Evolutionary conservation across 306 rosid genomes (phyloP).

Genomic region (Vigna radiata): DNA sequence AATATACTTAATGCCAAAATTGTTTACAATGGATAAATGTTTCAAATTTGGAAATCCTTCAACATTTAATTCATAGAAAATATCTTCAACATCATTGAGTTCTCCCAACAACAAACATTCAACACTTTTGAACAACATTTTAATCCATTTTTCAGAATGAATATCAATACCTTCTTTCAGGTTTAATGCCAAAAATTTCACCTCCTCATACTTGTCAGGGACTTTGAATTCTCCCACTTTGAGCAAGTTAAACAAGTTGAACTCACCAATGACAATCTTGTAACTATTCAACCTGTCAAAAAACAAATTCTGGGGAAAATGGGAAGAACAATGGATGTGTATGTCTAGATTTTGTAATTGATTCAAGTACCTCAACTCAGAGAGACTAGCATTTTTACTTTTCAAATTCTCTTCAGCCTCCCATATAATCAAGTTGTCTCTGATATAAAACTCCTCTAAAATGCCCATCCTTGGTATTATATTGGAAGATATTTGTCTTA

Average conservation of each 20-base stretch:
- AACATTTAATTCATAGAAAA: slow-evolving; percentile 24
- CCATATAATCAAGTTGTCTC: slow-evolving; percentile 43
- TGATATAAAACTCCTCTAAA: slow-evolving; percentile 52
- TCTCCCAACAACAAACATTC: slow-evolving; percentile 48
- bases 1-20: slow-evolving; percentile 5
- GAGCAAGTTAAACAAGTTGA: background rate
- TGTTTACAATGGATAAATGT: slow-evolving; percentile 36
- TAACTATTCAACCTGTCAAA: slow-evolving; percentile 31
- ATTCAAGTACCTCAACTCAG: slow-evolving; percentile 31
- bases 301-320: background rate
- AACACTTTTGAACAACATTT: slow-evolving; percentile 45
- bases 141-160: slow-evolving; percentile 20
- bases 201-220: slow-evolving; percentile 23
- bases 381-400: slow-evolving; percentile 15
- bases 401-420: background rate
- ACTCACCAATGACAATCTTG: slow-evolving; percentile 52
- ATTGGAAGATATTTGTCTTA: slow-evolving; percentile 24
- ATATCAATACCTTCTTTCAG: slow-evolving; percentile 4
- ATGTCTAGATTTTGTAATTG: slow-evolving; percentile 11
- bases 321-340: background rate
- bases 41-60: slow-evolving; percentile 49
- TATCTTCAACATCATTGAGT: slow-evolving; percentile 25
- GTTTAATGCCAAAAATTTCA: slow-evolving; percentile 40
- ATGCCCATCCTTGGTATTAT: slow-evolving; percentile 43
- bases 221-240: background rate